A percentile compares a stretch with the other conserved stretches of the same genome.
These are phyloP conservation scores for Kwoniella sp. DNA, from an alignment of 768 basidiomycete species.

Conservation along the genomic window DNA sequence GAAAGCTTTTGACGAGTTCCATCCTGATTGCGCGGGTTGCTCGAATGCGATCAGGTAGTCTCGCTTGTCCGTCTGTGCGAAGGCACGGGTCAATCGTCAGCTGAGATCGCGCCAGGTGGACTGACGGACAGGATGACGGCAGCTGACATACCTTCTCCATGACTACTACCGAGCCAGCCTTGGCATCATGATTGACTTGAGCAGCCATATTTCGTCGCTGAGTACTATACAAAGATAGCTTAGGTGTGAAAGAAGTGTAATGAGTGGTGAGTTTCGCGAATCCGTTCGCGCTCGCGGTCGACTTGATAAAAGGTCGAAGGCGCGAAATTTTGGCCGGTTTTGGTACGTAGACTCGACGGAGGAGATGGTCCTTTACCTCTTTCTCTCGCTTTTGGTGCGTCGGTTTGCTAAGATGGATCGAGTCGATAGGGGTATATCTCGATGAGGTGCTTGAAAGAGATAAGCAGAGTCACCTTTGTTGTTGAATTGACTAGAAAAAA, in stretches of 20 bases:
- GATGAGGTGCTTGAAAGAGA: too few species aligned
- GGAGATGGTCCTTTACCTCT: too few species aligned
- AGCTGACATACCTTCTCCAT: constrained; percentile 52
- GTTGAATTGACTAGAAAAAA: neutral
- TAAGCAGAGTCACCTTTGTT: neutral
- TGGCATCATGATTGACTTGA: constrained; percentile 37
- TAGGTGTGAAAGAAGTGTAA: neutral
- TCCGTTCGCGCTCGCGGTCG: neutral
- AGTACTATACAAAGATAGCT: neutral
- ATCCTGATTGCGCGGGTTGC: constrained; percentile 77
- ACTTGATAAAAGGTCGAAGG: constrained; percentile 16
- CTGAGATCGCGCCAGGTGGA: too few species aligned
- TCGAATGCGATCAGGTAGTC: constrained; percentile 83
- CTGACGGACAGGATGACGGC: too few species aligned
- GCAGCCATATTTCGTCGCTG: constrained; percentile 44
- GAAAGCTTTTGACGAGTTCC: constrained; percentile 77
- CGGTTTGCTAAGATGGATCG: too few species aligned
- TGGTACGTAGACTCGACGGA: too few species aligned
- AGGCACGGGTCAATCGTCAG: neutral
- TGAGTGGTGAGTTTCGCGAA: constrained; percentile 1
- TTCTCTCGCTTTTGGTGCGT: neutral
- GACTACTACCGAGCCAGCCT: constrained; percentile 47
- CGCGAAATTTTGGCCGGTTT: constrained; percentile 23
- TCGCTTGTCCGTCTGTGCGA: constrained; percentile 81
- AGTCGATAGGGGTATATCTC: too few species aligned